These are phyloP conservation scores for Datura wrightii DNA, from an alignment of 257 asterid species.

Conservation along the genomic window DNA sequence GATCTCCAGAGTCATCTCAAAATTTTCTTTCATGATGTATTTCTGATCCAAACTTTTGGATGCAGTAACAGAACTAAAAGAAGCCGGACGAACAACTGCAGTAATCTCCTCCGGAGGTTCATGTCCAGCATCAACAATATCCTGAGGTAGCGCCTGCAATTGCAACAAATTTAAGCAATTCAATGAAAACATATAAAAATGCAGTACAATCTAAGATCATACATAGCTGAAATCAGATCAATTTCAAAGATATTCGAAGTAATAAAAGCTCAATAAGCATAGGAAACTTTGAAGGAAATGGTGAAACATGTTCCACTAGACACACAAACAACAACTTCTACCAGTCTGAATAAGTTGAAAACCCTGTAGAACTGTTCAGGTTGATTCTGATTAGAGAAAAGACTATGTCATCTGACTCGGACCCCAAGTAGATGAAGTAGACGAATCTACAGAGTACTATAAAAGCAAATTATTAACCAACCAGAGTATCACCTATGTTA, in stretches of 20 bases:
- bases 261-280: not conserved
- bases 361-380: not conserved
- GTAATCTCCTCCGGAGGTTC: conserved; percentile 53
- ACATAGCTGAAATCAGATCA: not conserved
- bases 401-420: not conserved
- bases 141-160: conserved; percentile 55
- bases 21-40: conserved; percentile 48
- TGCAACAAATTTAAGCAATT: conserved; percentile 5
- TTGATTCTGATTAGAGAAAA: not conserved
- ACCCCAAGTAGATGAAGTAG: not conserved
- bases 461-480: not conserved
- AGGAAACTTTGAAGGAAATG: conserved; percentile 14
- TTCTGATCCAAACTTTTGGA: conserved; percentile 55
- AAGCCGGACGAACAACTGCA: conserved; percentile 66
- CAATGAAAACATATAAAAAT: not conserved
- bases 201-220: not conserved
- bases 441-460: not conserved
- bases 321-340: not conserved
- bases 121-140: conserved; percentile 57
- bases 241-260: not conserved
- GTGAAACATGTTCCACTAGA: conserved; percentile 3
- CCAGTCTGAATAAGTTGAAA: not conserved
- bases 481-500: not conserved
- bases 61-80: conserved; percentile 36
- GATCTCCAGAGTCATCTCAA: conserved; percentile 49